Conservation (phyloP, 2,329 filamentous ascomycete species). For the Aspergillus felis region DNA sequence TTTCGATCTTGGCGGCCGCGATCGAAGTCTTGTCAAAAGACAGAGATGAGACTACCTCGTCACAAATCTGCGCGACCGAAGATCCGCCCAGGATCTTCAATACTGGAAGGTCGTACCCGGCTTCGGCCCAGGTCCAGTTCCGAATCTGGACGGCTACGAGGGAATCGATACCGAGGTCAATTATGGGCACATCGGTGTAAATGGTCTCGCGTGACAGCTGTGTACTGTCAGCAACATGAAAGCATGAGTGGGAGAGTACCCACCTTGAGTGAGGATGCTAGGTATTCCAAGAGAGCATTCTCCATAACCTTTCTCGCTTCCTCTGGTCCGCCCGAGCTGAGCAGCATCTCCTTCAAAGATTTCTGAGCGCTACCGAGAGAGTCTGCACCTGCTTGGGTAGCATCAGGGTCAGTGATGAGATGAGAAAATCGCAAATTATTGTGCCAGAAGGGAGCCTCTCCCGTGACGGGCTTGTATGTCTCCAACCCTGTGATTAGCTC, state of each 20-base stretch:
- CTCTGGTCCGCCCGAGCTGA: slow-evolving; percentile 6
- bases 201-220: slow-evolving; percentile 2
- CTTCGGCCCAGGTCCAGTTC: slow-evolving; percentile 13
- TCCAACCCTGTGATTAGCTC: slow-evolving; percentile 4
- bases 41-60: slow-evolving; percentile 2
- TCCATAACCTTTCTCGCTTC: slow-evolving; percentile 2
- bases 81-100: slow-evolving; percentile 52
- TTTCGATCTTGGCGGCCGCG: neutral
- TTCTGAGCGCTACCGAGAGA: slow-evolving; percentile 6
- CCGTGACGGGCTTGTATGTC: neutral
- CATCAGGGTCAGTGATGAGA: neutral
- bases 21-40: neutral
- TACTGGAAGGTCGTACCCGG: slow-evolving; percentile 31
- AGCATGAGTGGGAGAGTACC: neutral
- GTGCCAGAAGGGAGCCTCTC: slow-evolving; percentile 4
- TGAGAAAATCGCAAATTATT: slow-evolving; percentile 5
- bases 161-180: slow-evolving; percentile 15
- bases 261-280: slow-evolving; percentile 2
- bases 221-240: neutral
- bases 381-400: slow-evolving; percentile 13
- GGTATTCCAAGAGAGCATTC: slow-evolving; percentile 2
- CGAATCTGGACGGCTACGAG: slow-evolving; percentile 17
- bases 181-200: slow-evolving; percentile 2
- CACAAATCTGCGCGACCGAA: slow-evolving; percentile 2
- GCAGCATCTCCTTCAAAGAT: slow-evolving; percentile 4